phyloP scores from a whole-genome alignment of 176 grass and related monocot genomes.

The Tillandsia leiboldiana region DNA sequence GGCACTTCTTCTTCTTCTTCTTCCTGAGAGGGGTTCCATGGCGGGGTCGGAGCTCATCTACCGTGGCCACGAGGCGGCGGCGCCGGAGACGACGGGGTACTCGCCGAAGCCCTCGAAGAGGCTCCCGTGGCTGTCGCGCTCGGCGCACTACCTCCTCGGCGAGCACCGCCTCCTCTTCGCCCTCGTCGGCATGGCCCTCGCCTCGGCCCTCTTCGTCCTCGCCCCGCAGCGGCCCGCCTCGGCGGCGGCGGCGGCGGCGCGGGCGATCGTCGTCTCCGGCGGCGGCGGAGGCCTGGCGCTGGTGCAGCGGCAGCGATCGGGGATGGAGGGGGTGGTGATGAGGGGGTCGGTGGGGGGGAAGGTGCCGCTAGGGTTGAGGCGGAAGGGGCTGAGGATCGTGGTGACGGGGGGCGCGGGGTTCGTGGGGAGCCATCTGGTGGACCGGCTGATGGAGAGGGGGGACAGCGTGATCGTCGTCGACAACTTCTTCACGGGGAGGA shows the following conservation, averaged over 20 bases:
- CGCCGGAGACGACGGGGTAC: slow-evolving; percentile 8
- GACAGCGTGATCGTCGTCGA: slow-evolving; percentile 93
- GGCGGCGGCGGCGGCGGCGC: slow-evolving; percentile 15
- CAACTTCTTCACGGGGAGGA: slow-evolving; percentile 79
- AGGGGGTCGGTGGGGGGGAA: slow-evolving; percentile 26
- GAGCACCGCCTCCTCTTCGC: slow-evolving; percentile 61
- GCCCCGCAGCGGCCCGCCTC: neutral
- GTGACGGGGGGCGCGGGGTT: slow-evolving; percentile 78
- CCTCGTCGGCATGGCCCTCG: slow-evolving; percentile 51
- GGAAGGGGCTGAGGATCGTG: slow-evolving; percentile 48
- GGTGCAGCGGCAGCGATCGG: slow-evolving; percentile 3
- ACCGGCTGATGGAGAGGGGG: slow-evolving; percentile 49
- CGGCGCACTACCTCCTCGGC: slow-evolving; percentile 37
- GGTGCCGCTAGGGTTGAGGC: slow-evolving; percentile 58
- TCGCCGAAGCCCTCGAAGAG: slow-evolving; percentile 31
- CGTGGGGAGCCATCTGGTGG: slow-evolving; percentile 86
- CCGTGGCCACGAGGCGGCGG: slow-evolving; percentile 33
- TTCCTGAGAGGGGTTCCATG: neutral
- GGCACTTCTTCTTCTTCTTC: neutral
- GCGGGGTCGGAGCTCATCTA: slow-evolving; percentile 56
- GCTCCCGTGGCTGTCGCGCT: slow-evolving; percentile 19
- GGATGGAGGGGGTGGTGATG: neutral
- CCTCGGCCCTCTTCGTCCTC: slow-evolving; percentile 35
- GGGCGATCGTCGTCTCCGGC: slow-evolving; percentile 6
- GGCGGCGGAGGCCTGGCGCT: neutral